Conservation (phyloP, 176 grass and related monocot species). For the Sorghum bicolor region DNA sequence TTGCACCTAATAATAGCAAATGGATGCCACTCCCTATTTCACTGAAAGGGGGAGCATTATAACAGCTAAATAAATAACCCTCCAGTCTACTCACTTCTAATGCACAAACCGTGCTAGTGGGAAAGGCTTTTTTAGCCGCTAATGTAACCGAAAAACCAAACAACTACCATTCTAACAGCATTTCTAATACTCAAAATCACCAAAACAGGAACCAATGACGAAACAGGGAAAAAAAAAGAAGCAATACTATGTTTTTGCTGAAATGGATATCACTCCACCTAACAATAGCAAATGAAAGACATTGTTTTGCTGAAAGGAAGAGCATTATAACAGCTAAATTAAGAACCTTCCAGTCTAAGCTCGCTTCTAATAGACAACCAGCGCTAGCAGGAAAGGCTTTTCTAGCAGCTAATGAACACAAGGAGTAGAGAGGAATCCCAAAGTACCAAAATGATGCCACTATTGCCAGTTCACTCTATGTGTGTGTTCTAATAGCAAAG, state of each 20-base stretch:
- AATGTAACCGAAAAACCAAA: not conserved
- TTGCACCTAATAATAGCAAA: not conserved
- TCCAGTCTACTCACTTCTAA: too few relatives aligned
- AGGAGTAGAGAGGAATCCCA: not conserved
- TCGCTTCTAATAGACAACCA: not conserved
- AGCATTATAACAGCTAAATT: not conserved
- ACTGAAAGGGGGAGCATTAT: not conserved
- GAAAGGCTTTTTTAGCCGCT: not conserved
- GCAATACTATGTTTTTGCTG: not conserved
- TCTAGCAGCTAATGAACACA: not conserved
- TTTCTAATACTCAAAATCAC: not conserved
- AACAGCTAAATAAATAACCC: not conserved
- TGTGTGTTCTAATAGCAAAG: not conserved
- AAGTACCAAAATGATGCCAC: not conserved
- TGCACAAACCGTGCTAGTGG: not conserved
- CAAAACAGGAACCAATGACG: not conserved
- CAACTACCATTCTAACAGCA: not conserved
- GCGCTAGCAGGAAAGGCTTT: not conserved
- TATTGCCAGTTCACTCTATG: not conserved
- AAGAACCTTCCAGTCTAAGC: not conserved
- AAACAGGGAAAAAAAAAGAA: not conserved
- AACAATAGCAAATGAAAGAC: not conserved
- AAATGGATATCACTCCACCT: not conserved
- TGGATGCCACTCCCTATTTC: not conserved
- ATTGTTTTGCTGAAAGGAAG: not conserved